Evolutionary conservation across 2,329 filamentous ascomycete species (phyloP), one percentile per base, ranked within the genome.

Genomic region (Paraphoma chrysanthemicola): DNA sequence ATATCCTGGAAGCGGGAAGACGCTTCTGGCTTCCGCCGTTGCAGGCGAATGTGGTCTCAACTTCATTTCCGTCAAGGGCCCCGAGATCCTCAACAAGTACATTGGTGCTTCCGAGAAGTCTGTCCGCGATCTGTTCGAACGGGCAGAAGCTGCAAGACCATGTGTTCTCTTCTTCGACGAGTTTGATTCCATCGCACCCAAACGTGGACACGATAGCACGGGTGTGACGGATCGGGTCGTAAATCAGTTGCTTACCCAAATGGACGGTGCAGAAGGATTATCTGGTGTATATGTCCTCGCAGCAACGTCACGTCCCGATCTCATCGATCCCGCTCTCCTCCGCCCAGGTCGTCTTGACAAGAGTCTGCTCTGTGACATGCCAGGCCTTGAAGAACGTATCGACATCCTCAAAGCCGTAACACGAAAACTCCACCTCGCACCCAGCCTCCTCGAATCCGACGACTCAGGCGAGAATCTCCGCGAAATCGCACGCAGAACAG

Each of bases 101-200:
- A 99, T 99, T 56, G 95, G 95, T 71, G 95, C 95, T 0, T 96
- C 91, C 29, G 95, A 99, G 72, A 99, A 99, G 82, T 93, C 89
- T 58, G 93, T 99, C 6, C 88, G 96, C 42, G 95, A 99, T 75
- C 83, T 99, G 1, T 99, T 99, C 70, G 94, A 97, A 73, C 87
- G 95, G 42, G 95, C 95, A 0, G 88, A 90, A 71, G 94, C 95
- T 3, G 95, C 95, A 4, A 88, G 90, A 57, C 96, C 96, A 0
- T 98, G 95, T 68, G 91, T 99, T 4, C 83, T 99, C 8, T 99
- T 99, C 83, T 99, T 99, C 72, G 95, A 99, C 72, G 95, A 99
- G 76, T 99, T 99, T 72, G 95, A 99, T 79, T 93, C 91, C 39
- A 98, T 99, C 62, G 96, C 96, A 0, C 95, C 95, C 2, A 99